These are phyloP conservation scores for Boletus tylopilopsis DNA, from an alignment of 768 basidiomycete genomes.

Conservation along the genomic window DNA sequence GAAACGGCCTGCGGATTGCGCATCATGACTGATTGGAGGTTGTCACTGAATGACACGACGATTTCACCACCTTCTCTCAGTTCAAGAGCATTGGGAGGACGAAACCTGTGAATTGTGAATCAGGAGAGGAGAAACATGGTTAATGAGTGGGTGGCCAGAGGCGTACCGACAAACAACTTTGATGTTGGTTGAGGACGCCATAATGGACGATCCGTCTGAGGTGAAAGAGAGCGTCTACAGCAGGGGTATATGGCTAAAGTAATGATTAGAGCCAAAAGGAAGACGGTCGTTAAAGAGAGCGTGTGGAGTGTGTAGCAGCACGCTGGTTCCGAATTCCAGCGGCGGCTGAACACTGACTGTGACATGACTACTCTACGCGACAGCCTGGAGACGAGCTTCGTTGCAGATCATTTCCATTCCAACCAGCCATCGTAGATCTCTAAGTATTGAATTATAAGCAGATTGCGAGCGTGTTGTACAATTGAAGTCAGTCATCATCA, in stretches of 20 bases:
- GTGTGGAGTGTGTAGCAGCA: constrained; percentile 15
- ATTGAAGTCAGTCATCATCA: constrained; percentile 39
- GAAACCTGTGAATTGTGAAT: constrained; percentile 58
- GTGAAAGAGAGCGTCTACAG: constrained; percentile 13
- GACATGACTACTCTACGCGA: neutral
- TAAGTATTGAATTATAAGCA: neutral
- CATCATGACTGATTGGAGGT: constrained; percentile 79
- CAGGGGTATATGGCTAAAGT: constrained; percentile 13
- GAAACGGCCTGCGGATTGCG: constrained; percentile 63
- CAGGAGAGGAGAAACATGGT: constrained; percentile 1
- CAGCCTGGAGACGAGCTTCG: neutral
- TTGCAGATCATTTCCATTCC: constrained; percentile 8
- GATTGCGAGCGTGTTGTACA: constrained; percentile 22
- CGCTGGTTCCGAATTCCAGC: constrained; percentile 20
- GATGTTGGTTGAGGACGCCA: constrained; percentile 82
- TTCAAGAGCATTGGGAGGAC: constrained; percentile 92
- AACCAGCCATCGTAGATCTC: constrained; percentile 4
- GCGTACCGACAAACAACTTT: constrained; percentile 98
- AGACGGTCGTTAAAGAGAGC: constrained; percentile 4
- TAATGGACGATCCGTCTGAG: constrained; percentile 39
- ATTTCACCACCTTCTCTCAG: constrained; percentile 82
- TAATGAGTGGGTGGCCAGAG: constrained; percentile 5
- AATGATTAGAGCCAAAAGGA: neutral
- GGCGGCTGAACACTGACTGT: constrained; percentile 26
- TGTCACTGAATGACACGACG: constrained; percentile 85